phyloP scores from a whole-genome alignment of 108 stramenopile species.

The Fragilaria crotonensis region DNA sequence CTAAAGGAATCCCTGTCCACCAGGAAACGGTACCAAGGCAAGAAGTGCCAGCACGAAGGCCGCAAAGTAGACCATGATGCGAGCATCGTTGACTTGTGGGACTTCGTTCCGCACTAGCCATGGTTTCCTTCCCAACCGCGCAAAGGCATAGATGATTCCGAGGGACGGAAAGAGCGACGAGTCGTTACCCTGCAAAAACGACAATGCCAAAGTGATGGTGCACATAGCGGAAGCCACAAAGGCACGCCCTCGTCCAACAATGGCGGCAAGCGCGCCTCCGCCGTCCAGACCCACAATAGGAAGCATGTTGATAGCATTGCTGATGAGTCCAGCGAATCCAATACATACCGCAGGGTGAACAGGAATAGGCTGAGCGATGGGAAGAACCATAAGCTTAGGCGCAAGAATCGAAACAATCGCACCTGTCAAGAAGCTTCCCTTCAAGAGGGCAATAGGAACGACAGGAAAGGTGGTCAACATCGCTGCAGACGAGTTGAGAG shows the following conservation, averaged over 20 bases:
- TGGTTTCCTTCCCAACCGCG: background rate
- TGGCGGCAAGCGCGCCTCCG: conserved; percentile 66
- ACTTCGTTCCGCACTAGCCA: conserved; percentile 43
- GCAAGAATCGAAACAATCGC: conserved; percentile 41
- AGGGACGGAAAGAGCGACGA: background rate
- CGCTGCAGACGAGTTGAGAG: conserved; percentile 18
- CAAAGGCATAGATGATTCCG: background rate
- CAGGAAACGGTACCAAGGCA: conserved; percentile 60
- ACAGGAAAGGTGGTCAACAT: conserved; percentile 43
- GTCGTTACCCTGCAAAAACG: conserved; percentile 5
- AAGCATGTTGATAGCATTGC: conserved; percentile 77
- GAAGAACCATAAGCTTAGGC: conserved; percentile 58
- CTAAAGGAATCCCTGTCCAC: conserved; percentile 21
- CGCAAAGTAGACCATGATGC: conserved; percentile 32
- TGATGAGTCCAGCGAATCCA: conserved; percentile 75
- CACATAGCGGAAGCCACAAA: conserved; percentile 25
- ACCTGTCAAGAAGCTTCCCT: conserved; percentile 64
- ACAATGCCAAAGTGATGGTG: conserved; percentile 16
- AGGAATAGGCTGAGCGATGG: conserved; percentile 70
- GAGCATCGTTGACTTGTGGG: conserved; percentile 39
- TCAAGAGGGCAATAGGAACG: conserved; percentile 47
- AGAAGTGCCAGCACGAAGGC: conserved; percentile 30
- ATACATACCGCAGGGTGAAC: conserved; percentile 80
- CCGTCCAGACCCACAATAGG: conserved; percentile 90
- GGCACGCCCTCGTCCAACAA: conserved; percentile 45